Evolutionary conservation across 2,329 filamentous ascomycete species (phyloP), one percentile per base, ranked within the genome.

Genomic region (Drechslerella dactyloides): DNA sequence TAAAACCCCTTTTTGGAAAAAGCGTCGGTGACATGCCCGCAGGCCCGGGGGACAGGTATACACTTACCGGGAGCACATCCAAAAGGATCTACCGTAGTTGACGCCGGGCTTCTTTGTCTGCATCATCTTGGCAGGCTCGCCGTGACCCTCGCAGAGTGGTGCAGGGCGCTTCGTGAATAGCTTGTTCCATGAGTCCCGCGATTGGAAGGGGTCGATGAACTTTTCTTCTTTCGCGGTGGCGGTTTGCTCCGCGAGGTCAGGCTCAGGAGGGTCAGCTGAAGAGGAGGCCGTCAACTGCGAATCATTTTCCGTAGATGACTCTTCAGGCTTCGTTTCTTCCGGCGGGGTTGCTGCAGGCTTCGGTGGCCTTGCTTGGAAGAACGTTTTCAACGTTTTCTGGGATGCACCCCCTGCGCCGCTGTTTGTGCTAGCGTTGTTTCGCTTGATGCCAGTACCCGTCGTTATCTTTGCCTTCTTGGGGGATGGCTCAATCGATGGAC

Each of bases 101-200:
- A 90, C 82, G 1, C 94, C 94, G 0, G 91, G 84, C 78, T 97
- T 97, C 81, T 93, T 97, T 0, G 93, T 96, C 17, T 88, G 85
- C 57, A 93, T 82, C 74, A 84, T 90, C 74, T 92, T 90, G 79
- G 94, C 97, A 1, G 90, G 89, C 76, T 97, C 93, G 59, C 87
- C 83, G 77, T 99, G 94, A 53, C 82, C 81, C 76, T 97, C 92
- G 78, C 94, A 99, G 65, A 85, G 85, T 0, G 94, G 94, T 0
- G 86, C 83, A 1, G 86, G 81, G 64, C 89, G 87, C 78, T 89
- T 91, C 15, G 88, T 86, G 73, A 97, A 88, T 13, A 97, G 83
- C 78, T 89, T 92, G 2, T 87, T 88, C 94, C 94, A 97, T 21
- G 89, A 89, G 77, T 94, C 89, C 78, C 91, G 93, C 51, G 85